A percentile compares a stretch with the other conserved stretches of the same genome.
Conservation (phyloP, 768 basidiomycete genomes). For the Phallus indusiatus region DNA sequence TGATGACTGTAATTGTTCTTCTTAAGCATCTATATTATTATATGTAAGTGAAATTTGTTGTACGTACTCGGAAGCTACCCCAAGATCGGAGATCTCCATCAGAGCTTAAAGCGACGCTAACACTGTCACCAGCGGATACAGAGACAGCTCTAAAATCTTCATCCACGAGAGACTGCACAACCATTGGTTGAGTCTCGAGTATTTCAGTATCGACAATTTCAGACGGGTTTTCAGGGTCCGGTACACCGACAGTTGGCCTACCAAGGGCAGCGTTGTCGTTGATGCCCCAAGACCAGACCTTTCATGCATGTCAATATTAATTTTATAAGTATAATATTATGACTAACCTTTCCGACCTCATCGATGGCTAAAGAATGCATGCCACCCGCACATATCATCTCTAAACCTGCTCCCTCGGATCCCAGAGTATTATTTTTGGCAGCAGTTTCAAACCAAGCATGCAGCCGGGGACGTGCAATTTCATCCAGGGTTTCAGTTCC, state of each 20-base stretch:
- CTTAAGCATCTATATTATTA: neutral
- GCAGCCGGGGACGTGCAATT: conserved; percentile 66
- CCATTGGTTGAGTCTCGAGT: conserved; percentile 27
- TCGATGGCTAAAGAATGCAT: conserved; percentile 41
- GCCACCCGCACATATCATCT: conserved; percentile 32
- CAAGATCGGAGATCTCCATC: conserved; percentile 31
- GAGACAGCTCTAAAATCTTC: conserved; percentile 32
- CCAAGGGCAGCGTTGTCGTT: conserved; percentile 32
- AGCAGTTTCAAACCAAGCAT: conserved; percentile 66
- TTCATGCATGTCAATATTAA: conserved; percentile 4
- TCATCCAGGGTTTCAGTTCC: conserved; percentile 68
- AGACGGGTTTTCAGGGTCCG: conserved; percentile 21
- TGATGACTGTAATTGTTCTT: conserved; percentile 4
- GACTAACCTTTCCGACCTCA: conserved; percentile 29
- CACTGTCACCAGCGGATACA: conserved; percentile 33
- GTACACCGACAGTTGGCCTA: conserved; percentile 22
- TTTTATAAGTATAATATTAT: conserved; percentile 5
- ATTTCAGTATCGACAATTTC: conserved; percentile 24
- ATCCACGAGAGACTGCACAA: conserved; percentile 25
- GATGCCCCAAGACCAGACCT: conserved; percentile 19
- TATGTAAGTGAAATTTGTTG: neutral
- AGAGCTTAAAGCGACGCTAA: conserved; percentile 32
- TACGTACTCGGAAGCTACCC: conserved; percentile 30
- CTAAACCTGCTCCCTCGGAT: conserved; percentile 25
- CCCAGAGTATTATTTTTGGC: conserved; percentile 45